Conservation (phyloP, 2,329 filamentous ascomycete species). For the Arthrinium puccinioides region DNA sequence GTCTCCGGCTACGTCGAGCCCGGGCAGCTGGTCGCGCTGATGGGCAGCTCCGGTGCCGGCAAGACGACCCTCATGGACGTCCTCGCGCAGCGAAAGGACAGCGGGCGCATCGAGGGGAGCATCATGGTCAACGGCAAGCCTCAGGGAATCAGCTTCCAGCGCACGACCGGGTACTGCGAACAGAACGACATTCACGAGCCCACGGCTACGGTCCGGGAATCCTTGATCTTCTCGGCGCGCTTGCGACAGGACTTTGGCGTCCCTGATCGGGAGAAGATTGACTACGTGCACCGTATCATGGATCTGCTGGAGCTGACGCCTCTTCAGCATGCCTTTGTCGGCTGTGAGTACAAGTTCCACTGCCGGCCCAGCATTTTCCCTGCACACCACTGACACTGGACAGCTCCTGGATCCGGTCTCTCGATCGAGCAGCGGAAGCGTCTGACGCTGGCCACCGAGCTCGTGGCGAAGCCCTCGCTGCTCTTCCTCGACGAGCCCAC, state of each 20-base stretch:
- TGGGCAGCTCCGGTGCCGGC: slow-evolving; percentile 58
- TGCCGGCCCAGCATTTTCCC: slow-evolving; percentile 35
- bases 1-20: slow-evolving; percentile 55
- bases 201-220: slow-evolving; percentile 59
- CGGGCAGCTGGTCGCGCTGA: slow-evolving; percentile 56
- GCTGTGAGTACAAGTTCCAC: slow-evolving; percentile 29
- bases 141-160: slow-evolving; percentile 56
- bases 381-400: slow-evolving; percentile 21
- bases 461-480: slow-evolving; percentile 60
- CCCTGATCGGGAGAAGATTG: slow-evolving; percentile 53
- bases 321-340: slow-evolving; percentile 57
- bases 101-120: slow-evolving; percentile 44
- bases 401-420: slow-evolving; percentile 34
- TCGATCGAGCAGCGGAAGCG: slow-evolving; percentile 52
- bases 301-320: slow-evolving; percentile 57
- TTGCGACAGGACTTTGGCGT: slow-evolving; percentile 50
- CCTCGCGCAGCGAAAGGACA: slow-evolving; percentile 53
- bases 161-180: slow-evolving; percentile 64
- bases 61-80: slow-evolving; percentile 60
- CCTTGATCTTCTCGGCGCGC: slow-evolving; percentile 59
- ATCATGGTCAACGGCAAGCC: slow-evolving; percentile 63
- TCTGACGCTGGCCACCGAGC: slow-evolving; percentile 62
- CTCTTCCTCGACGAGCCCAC: slow-evolving; percentile 71
- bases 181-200: slow-evolving; percentile 66
- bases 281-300: slow-evolving; percentile 60